A percentile compares a stretch with the other conserved stretches of the same genome.
phyloP scores from a whole-genome alignment of 257 asterid genomes.

The Gardenia jasminoides region DNA sequence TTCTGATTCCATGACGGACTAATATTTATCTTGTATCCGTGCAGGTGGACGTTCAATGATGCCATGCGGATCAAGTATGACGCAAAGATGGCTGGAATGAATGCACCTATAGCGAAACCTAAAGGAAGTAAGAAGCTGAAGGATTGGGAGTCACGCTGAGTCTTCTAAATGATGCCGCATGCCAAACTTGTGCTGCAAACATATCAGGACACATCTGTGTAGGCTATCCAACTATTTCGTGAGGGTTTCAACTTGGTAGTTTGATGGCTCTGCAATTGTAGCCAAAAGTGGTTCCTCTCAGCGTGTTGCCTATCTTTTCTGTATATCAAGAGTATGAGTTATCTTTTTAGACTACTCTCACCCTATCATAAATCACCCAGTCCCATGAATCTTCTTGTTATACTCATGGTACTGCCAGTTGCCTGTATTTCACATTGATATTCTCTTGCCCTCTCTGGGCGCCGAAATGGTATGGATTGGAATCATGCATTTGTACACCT shows the following conservation, averaged over 20 bases:
- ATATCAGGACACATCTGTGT: neutral
- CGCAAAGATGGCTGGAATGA: slow-evolving; percentile 91
- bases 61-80: slow-evolving; percentile 82
- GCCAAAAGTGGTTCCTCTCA: neutral
- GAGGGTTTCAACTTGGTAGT: neutral
- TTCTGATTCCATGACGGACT: neutral
- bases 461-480: neutral
- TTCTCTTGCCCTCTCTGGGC: neutral
- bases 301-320: neutral
- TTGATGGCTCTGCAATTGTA: neutral
- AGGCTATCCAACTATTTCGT: neutral
- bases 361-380: neutral
- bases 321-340: neutral
- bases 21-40: slow-evolving; percentile 12
- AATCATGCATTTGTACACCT: neutral
- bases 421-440: neutral
- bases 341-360: neutral
- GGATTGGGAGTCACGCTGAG: slow-evolving; percentile 70
- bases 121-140: slow-evolving; percentile 93
- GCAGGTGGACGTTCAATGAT: slow-evolving; percentile 93
- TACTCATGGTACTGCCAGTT: neutral
- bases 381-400: neutral
- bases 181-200: neutral
- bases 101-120: slow-evolving; percentile 76
- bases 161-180: neutral